A percentile compares a stretch with the other conserved stretches of the same genome.
phyloP scores from a whole-genome alignment of 2,329 filamentous ascomycete species.

The Polychaeton citri region DNA sequence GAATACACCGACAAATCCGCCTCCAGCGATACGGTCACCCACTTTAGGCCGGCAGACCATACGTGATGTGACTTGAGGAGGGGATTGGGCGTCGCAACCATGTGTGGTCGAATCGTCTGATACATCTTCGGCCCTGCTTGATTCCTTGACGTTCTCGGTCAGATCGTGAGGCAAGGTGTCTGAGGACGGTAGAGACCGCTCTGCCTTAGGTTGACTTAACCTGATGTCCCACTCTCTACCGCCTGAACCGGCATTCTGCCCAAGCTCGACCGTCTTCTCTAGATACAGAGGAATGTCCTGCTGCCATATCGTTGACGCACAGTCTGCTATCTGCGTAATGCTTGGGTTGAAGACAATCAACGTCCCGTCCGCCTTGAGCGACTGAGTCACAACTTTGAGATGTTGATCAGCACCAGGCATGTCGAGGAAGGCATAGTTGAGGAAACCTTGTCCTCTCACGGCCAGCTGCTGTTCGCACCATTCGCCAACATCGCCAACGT shows the following conservation, averaged over 20 bases:
- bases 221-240: conserved; percentile 54
- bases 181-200: not conserved
- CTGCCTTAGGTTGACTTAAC: conserved; percentile 29
- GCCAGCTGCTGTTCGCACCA: conserved; percentile 30
- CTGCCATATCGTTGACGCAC: conserved; percentile 41
- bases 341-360: conserved; percentile 63
- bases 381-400: conserved; percentile 37
- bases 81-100: conserved; percentile 1
- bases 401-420: conserved; percentile 50
- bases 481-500: conserved; percentile 50
- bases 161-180: not conserved
- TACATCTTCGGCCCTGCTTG: conserved; percentile 1
- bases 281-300: conserved; percentile 43
- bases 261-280: conserved; percentile 48
- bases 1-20: conserved; percentile 26
- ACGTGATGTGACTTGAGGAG: not conserved
- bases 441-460: conserved; percentile 39
- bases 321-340: conserved; percentile 62
- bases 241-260: conserved; percentile 33
- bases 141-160: conserved; percentile 4
- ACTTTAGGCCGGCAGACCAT: conserved; percentile 28
- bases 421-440: conserved; percentile 61
- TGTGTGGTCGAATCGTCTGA: conserved; percentile 1
- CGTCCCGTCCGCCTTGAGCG: conserved; percentile 50
- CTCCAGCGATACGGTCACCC: conserved; percentile 23